Base-by-base conservation (phyloP, 2,329 filamentous ascomycete genomes). In the Sarocladium kiliense region DNA sequence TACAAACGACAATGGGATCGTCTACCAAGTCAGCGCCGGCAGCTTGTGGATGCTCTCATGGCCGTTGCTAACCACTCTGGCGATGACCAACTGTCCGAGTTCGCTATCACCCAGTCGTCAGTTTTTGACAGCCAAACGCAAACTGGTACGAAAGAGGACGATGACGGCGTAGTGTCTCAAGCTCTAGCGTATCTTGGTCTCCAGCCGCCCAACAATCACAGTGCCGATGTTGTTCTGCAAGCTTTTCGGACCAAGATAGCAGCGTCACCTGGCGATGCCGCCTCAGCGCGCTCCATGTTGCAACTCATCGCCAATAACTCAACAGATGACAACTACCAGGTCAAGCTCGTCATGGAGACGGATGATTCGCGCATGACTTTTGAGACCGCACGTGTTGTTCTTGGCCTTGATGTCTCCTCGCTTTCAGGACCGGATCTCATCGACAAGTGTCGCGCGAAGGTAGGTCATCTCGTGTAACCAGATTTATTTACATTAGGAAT, bases 1-100 rank as follows among this genome's bases (percentile, higher is more conserved):
- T 73, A 73, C 57, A 70, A 66, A 39, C 63, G 70, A n/a, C 71
- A 73, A 51, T 73, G 71, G 71, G 68, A 72, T 3, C 58, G 71
- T 9, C 10, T 68, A 5, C 68, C 70, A 2, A 64, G 49, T 11
- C 64, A 63, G 23, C 59, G 68, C 18, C 63, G 61, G 27, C 60
- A 62, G 6, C 54, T 73, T 21, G 65, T 73, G 16, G 67, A 71
- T 2, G 62, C 62, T 5, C 61, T 73, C 4, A 62, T 68, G 59
- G 62, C 56, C 3, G 62, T 73, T 47, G 71, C 70, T 2, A 69
- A 70, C 45, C 68, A 73, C 41, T 54, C 62, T 3, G 63, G 66
- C 14, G 66, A 73, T 41, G 65, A 72, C 19, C 56, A 63, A 11
- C 63, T 73, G 2, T 66, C 66, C 16, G 66, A 72, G 41, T 73